Conservation (phyloP, 495 filamentous ascomycete genomes). For the Tuber umbilicatum region DNA sequence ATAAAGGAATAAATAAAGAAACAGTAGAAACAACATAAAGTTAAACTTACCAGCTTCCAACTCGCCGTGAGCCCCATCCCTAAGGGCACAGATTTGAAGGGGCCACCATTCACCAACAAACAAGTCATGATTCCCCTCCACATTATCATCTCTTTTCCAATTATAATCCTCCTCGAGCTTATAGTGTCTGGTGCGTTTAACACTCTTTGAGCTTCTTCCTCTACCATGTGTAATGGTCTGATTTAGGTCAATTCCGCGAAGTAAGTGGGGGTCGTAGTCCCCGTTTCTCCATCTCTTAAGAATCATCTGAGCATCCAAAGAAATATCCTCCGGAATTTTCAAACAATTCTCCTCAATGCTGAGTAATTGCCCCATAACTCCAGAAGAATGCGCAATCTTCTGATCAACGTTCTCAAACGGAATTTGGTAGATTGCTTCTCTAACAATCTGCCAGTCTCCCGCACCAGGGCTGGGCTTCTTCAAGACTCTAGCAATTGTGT, state of each 20-base stretch:
- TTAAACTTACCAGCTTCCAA: constrained; percentile 51
- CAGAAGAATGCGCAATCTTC: constrained; percentile 16
- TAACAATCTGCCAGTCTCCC: background rate
- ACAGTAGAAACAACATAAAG: constrained; percentile 31
- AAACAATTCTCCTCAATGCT: constrained; percentile 1
- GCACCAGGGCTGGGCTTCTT: background rate
- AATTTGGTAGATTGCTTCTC: constrained; percentile 7
- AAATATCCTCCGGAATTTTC: constrained; percentile 24
- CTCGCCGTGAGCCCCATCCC: constrained; percentile 55
- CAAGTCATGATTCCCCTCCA: constrained; percentile 48
- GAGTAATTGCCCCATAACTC: constrained; percentile 9
- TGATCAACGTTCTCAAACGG: constrained; percentile 26
- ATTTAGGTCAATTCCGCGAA: constrained; percentile 47
- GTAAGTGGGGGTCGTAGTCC: constrained; percentile 46
- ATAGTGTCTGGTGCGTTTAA: constrained; percentile 30
- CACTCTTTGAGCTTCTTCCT: constrained; percentile 19
- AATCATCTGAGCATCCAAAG: constrained; percentile 23
- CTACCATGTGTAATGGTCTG: constrained; percentile 17
- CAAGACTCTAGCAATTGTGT: background rate
- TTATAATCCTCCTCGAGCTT: constrained; percentile 42
- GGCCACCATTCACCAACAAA: constrained; percentile 56
- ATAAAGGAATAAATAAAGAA: constrained; percentile 46
- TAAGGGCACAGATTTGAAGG: constrained; percentile 48
- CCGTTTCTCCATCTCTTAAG: constrained; percentile 42
- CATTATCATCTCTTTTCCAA: constrained; percentile 33